Conservation (phyloP, 1,284 basidiomycete genomes). For the Xerocomus nothofagi region DNA sequence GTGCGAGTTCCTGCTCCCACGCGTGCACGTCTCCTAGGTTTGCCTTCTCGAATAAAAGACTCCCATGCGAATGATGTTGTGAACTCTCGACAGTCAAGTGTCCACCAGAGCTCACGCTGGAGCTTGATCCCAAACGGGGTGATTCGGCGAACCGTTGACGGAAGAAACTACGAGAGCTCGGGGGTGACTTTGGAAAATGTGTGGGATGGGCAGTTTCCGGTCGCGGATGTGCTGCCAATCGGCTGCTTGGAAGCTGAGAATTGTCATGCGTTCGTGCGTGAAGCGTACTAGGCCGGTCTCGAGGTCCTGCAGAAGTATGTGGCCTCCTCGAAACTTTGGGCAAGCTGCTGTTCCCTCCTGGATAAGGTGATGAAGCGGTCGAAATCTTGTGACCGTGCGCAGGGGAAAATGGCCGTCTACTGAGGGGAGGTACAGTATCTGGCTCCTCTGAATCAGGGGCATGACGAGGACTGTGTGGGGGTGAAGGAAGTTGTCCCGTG, state of each 20-base stretch:
- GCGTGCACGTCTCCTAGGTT: constrained; percentile 50
- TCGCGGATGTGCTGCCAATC: constrained; percentile 17
- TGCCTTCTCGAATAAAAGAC: constrained; percentile 29
- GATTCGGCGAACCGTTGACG: constrained; percentile 25
- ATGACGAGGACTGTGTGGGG: constrained; percentile 30
- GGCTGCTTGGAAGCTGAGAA: constrained; percentile 20
- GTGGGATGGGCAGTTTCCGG: constrained; percentile 34
- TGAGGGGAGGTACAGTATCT: constrained; percentile 5
- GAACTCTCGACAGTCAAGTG: constrained; percentile 31
- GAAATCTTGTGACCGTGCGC: constrained; percentile 32
- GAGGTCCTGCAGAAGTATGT: constrained; percentile 67
- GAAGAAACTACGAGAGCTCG: constrained; percentile 20
- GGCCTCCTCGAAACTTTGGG: constrained; percentile 39
- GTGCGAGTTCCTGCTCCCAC: constrained; percentile 75
- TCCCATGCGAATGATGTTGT: constrained; percentile 11
- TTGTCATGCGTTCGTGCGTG: constrained; percentile 20
- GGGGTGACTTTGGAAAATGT: constrained; percentile 11
- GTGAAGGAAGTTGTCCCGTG: constrained; percentile 38
- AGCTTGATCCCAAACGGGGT: constrained; percentile 29
- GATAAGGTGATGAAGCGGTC: constrained; percentile 35
- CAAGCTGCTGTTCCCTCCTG: constrained; percentile 17
- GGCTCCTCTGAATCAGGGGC: constrained; percentile 11
- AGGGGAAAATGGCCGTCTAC: constrained; percentile 8
- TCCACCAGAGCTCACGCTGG: constrained; percentile 36
- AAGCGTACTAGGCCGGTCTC: constrained; percentile 49